Base-by-base conservation (phyloP, 192 early-diverging fungal species). In the Phlyctochytrium planicorne region DNA sequence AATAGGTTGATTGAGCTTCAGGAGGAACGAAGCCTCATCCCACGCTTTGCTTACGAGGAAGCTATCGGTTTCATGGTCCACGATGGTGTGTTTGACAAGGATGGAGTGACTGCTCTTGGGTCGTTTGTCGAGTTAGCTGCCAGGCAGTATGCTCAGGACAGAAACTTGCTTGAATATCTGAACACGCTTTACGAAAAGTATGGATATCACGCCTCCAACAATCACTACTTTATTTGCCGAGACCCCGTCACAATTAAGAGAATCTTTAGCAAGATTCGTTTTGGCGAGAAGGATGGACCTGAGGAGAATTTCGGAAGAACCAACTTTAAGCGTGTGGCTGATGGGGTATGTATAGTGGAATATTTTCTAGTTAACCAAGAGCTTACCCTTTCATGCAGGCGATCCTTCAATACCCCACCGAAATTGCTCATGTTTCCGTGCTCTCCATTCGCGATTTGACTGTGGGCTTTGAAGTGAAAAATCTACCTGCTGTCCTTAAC, bases 31-130 rank as follows among this genome's bases (percentile, higher is more conserved):
- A 68, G 85, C 65, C 91, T 91, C 17, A 83, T 85, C 50, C 88
- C 88, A 2, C 77, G 88, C 27, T 94, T 97, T 74, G 93, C 88
- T 16, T 97, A 91, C 72, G 95, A 97, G 74, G 94, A 97, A 80
- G 94, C 95, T 20, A 94, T 97, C 55, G 95, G 76, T 14, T 82
- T 93, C 76, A 94, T 93, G 85, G 74, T 88, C 57, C 84, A 84
- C 37, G 78, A 84, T 52, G 78, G 85, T 53, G 94, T 96, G 35
- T 83, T 86, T 32, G 94, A 97, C 79, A 97, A 97, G 78, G 95
- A 97, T 67, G 95, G 95, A 55, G 80, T 97, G 47, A 89, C 88
- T 24, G 95, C 94, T 0, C 75, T 93, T 52, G 93, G 79, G 1
- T 73, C 85, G 16, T 90, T 97, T 79, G 84, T 89, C 25, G 92